phyloP scores from a whole-genome alignment of 108 stramenopile species.

The Conticribra weissflogii region DNA sequence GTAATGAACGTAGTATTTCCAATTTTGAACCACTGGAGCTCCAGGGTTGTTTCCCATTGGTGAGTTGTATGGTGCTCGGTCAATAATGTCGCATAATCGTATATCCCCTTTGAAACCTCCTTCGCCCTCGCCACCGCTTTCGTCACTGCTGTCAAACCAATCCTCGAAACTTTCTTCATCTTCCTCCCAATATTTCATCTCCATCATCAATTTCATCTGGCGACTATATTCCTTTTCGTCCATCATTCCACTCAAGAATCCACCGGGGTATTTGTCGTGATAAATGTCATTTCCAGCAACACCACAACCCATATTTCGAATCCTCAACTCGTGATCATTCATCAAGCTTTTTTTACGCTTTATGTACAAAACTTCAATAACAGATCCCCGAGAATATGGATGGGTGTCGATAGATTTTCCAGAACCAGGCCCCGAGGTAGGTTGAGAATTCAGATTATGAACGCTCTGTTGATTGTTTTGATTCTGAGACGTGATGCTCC shows the following conservation, averaged over 20 bases:
- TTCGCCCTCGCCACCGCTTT: constrained; percentile 25
- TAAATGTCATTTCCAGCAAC: background rate
- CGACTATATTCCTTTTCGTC: constrained; percentile 5
- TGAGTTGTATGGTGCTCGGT: constrained; percentile 56
- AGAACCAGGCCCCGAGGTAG: constrained; percentile 34
- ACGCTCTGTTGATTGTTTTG: no score
- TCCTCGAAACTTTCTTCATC: constrained; percentile 12
- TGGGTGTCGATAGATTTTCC: constrained; percentile 71
- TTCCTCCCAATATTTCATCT: background rate
- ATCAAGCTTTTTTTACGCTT: constrained; percentile 35
- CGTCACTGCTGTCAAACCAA: constrained; percentile 8
- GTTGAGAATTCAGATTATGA: no score
- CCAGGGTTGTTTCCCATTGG: no score
- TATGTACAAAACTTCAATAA: constrained; percentile 82
- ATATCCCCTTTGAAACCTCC: constrained; percentile 45
- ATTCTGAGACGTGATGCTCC: no score
- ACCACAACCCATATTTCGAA: background rate
- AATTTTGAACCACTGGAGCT: no score
- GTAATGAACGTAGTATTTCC: constrained; percentile 97
- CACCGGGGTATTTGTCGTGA: background rate
- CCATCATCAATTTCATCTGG: background rate
- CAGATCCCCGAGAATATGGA: constrained; percentile 82
- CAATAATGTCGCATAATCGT: constrained; percentile 84
- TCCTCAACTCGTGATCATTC: constrained; percentile 41
- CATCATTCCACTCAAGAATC: background rate